Conservation (phyloP, 2,329 filamentous ascomycete species). For the Aureobasidium sp. region DNA sequence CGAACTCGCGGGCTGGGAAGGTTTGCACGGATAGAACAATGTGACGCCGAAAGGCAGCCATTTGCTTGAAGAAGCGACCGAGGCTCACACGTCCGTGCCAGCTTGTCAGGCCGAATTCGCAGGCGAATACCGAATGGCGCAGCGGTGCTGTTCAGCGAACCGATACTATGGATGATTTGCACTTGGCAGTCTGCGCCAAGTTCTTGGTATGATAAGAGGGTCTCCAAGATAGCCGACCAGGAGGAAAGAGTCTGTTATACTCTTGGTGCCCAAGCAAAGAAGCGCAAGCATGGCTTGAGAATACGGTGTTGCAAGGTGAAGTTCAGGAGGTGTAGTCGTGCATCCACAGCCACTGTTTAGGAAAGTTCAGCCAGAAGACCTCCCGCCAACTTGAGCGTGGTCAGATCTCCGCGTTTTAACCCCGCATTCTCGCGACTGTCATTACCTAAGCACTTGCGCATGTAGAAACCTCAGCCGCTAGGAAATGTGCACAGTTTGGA, state of each 20-base stretch:
- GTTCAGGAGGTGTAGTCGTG: not conserved
- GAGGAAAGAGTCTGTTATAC: not conserved
- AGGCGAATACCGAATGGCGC: not conserved
- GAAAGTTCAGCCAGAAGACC: not conserved
- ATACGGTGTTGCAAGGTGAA: not conserved
- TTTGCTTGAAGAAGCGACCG: not conserved
- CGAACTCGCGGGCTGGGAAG: not conserved
- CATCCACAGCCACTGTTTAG: not conserved
- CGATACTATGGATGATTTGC: not conserved
- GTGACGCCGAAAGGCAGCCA: not conserved
- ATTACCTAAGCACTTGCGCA: not conserved
- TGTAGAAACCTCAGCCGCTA: not conserved
- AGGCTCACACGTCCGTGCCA: not conserved
- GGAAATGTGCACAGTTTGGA: not conserved
- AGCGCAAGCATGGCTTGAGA: not conserved
- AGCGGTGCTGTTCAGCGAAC: not conserved
- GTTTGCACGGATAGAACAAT: not conserved
- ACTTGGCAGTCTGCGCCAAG: not conserved
- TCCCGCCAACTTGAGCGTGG: not conserved
- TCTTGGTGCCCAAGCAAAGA: not conserved
- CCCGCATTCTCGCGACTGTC: not conserved
- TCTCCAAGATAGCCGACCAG: not conserved
- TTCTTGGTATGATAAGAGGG: slow-evolving; percentile 1
- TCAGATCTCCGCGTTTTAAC: not conserved
- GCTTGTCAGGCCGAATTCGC: not conserved